These are phyloP conservation scores for Trichoderma koningiopsis DNA, from an alignment of 2,329 filamentous ascomycete species.

Conservation along the genomic window DNA sequence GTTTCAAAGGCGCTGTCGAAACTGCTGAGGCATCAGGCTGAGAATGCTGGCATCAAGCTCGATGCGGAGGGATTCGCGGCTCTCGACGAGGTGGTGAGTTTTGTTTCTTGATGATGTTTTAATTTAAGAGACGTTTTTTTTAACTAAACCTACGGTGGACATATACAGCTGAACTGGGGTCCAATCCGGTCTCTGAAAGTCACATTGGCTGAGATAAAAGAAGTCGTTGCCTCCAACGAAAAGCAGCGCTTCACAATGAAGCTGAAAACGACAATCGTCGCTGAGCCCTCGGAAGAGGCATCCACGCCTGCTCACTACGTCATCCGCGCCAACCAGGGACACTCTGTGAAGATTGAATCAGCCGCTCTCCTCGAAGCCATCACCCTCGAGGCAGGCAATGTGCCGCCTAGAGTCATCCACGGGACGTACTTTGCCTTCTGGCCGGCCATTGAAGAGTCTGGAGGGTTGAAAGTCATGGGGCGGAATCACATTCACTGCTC, in stretches of 20 bases:
- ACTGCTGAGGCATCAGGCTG: slow-evolving; percentile 59
- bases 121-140: neutral
- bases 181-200: slow-evolving; percentile 68
- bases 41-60: slow-evolving; percentile 57
- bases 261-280: slow-evolving; percentile 59
- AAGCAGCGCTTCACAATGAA: slow-evolving; percentile 91
- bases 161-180: slow-evolving; percentile 53
- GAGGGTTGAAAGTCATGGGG: slow-evolving; percentile 78
- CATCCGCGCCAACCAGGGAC: slow-evolving; percentile 95
- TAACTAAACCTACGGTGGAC: neutral
- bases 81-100: slow-evolving; percentile 60
- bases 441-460: slow-evolving; percentile 70
- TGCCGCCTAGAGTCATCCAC: slow-evolving; percentile 75
- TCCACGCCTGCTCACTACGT: slow-evolving; percentile 68
- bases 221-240: slow-evolving; percentile 72
- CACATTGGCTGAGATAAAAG: slow-evolving; percentile 72
- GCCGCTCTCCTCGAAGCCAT: slow-evolving; percentile 71
- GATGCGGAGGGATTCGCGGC: slow-evolving; percentile 62
- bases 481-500: slow-evolving; percentile 91
- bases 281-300: slow-evolving; percentile 34
- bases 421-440: slow-evolving; percentile 87
- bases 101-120: neutral
- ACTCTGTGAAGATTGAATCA: slow-evolving; percentile 77
- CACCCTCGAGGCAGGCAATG: slow-evolving; percentile 49
- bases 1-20: slow-evolving; percentile 58